phyloP scores from a whole-genome alignment of 2,329 filamentous ascomycete genomes.

The Fusarium hainanense region DNA sequence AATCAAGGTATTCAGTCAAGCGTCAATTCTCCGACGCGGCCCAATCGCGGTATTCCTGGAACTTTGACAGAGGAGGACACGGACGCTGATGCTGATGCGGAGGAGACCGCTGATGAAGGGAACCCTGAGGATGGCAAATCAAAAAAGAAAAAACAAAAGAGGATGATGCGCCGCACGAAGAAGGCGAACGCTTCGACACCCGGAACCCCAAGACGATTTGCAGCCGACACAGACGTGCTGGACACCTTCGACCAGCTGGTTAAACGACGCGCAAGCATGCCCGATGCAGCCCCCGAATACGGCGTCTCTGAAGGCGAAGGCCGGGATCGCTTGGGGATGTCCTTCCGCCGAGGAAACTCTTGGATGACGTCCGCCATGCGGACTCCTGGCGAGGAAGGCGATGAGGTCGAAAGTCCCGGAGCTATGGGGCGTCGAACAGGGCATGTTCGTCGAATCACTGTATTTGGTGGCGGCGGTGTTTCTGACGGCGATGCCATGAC shows the following conservation, averaged over 20 bases:
- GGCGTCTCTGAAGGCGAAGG: constrained; percentile 82
- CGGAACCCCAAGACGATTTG: constrained; percentile 67
- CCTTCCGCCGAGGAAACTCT: constrained; percentile 67
- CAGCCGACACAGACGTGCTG: constrained; percentile 56
- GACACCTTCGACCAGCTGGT: constrained; percentile 62
- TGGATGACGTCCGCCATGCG: constrained; percentile 65
- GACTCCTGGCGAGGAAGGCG: constrained; percentile 60
- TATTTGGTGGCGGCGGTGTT: constrained; percentile 71
- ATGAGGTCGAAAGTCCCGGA: constrained; percentile 64
- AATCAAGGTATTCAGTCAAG: constrained; percentile 56
- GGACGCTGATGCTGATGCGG: constrained; percentile 74
- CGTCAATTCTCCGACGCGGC: constrained; percentile 61
- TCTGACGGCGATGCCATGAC: constrained; percentile 72
- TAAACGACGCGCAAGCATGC: constrained; percentile 73
- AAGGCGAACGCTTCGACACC: constrained; percentile 71
- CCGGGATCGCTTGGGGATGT: constrained; percentile 65
- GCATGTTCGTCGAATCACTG: constrained; percentile 73
- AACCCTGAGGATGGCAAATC: constrained; percentile 52
- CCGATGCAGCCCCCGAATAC: constrained; percentile 69
- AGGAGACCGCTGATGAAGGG: constrained; percentile 85
- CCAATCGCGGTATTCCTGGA: constrained; percentile 62
- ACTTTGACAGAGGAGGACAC: constrained; percentile 63
- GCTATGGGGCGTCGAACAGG: constrained; percentile 64
- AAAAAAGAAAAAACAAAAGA: constrained; percentile 70
- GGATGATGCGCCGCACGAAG: constrained; percentile 68